These are phyloP conservation scores for Alternaria longipes DNA, from an alignment of 2,329 filamentous ascomycete species.

Conservation along the genomic window DNA sequence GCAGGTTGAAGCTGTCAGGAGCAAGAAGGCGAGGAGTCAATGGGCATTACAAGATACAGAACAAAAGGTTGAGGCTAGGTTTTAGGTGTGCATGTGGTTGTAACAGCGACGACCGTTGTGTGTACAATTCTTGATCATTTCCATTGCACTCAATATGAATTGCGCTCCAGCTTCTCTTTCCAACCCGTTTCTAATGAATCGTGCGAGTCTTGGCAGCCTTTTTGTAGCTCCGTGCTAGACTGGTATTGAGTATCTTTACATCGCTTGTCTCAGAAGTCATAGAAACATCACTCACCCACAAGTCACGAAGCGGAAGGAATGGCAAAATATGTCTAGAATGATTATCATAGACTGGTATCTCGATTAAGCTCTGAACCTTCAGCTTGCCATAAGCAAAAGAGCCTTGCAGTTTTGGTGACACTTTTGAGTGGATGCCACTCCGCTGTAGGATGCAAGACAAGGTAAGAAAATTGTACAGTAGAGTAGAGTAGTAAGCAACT, in stretches of 20 bases:
- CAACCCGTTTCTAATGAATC: neutral
- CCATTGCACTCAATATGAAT: neutral
- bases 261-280: neutral
- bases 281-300: neutral
- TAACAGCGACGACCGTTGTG: neutral
- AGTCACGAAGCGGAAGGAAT: neutral
- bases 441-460: neutral
- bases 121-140: neutral
- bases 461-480: neutral
- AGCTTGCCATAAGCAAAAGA: neutral
- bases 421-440: neutral
- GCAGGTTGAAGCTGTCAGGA: constrained; percentile 74
- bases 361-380: neutral
- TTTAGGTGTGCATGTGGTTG: constrained; percentile 53
- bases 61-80: constrained; percentile 76
- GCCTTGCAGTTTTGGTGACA: neutral
- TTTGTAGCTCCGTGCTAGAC: neutral
- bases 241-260: neutral
- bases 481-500: constrained; percentile 12
- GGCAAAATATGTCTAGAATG: neutral
- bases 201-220: neutral
- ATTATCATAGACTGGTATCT: neutral
- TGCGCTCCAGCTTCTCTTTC: neutral
- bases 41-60: constrained; percentile 83
- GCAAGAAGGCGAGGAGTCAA: constrained; percentile 70